Evolutionary conservation across 108 stramenopile genomes (phyloP).

Genomic region (Mayamaea pseudoterrestris): DNA sequence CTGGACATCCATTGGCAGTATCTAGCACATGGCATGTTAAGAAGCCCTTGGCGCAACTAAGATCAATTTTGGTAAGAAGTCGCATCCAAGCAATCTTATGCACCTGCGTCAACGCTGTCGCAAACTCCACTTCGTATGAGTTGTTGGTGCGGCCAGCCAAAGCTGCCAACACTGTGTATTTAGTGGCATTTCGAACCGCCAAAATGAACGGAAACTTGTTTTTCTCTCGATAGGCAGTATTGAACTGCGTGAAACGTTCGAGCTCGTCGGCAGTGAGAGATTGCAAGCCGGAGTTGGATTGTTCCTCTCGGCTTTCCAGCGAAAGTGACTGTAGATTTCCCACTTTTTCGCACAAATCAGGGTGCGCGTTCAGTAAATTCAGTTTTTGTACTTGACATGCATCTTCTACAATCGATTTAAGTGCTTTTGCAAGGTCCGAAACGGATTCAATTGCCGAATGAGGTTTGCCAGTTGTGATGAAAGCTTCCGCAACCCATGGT

Average conservation of each 20-base stretch:
- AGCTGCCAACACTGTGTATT: constrained; percentile 64
- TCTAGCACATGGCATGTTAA: constrained; percentile 86
- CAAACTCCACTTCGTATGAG: constrained; percentile 43
- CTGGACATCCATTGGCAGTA: constrained; percentile 69
- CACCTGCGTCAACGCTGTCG: constrained; percentile 57
- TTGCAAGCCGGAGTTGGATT: constrained; percentile 55
- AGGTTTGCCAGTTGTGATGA: constrained; percentile 19
- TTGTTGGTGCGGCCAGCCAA: constrained; percentile 43
- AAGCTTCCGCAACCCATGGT: constrained; percentile 57
- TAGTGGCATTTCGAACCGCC: constrained; percentile 77
- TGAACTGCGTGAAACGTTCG: constrained; percentile 32
- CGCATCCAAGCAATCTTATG: constrained; percentile 92
- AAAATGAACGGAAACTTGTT: constrained; percentile 79
- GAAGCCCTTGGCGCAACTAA: constrained; percentile 48
- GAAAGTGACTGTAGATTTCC: constrained; percentile 37
- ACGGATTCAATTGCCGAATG: constrained; percentile 28
- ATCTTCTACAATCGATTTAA: constrained; percentile 40
- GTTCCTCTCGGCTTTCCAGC: constrained; percentile 63
- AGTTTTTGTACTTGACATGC: constrained; percentile 39
- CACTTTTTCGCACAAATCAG: constrained; percentile 39
- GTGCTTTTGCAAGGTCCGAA: constrained; percentile 35
- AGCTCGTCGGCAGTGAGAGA: constrained; percentile 52
- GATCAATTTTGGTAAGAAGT: constrained; percentile 44
- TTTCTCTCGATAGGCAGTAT: constrained; percentile 47
- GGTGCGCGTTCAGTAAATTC: constrained; percentile 57